A percentile compares a stretch with the other conserved stretches of the same genome.
Conservation (phyloP, 805 yeast genomes). For the Wickerhamiella alocasiicola region DNA sequence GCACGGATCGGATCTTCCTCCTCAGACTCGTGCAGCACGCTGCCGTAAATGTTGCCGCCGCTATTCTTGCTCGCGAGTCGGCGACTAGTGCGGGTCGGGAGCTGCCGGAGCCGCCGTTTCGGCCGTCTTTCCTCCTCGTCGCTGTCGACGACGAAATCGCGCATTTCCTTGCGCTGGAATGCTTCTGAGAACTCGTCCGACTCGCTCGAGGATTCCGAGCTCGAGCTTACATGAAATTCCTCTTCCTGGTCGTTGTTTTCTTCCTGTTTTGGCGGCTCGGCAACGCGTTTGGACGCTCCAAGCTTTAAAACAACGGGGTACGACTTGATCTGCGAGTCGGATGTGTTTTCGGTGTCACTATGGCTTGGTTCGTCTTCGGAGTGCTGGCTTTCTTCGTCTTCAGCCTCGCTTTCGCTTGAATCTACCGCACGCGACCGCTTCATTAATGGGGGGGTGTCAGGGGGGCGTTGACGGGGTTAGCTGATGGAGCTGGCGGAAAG, state of each 20-base stretch:
- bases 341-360: neutral
- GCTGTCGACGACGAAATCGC: conserved; percentile 17
- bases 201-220: neutral
- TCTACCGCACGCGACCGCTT: conserved; percentile 6
- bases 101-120: neutral
- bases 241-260: conserved; percentile 7
- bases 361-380: too few species aligned
- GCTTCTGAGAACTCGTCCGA: conserved; percentile 7
- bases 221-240: conserved; percentile 4
- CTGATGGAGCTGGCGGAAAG: too few species aligned
- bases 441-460: too few species aligned
- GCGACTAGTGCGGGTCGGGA: conserved; percentile 3
- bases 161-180: conserved; percentile 2
- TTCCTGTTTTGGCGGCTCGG: neutral
- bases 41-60: neutral
- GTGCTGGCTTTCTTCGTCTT: neutral
- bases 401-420: neutral
- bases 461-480: too few species aligned
- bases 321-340: neutral
- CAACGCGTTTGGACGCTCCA: conserved; percentile 1
- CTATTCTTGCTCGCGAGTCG: neutral
- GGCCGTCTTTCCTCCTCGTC: conserved; percentile 12
- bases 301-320: conserved; percentile 7
- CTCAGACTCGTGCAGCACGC: neutral
- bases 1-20: conserved; percentile 15